Evolutionary conservation across 2,329 filamentous ascomycete genomes (phyloP).

Genomic region (Conoideocrella luteorostrata): DNA sequence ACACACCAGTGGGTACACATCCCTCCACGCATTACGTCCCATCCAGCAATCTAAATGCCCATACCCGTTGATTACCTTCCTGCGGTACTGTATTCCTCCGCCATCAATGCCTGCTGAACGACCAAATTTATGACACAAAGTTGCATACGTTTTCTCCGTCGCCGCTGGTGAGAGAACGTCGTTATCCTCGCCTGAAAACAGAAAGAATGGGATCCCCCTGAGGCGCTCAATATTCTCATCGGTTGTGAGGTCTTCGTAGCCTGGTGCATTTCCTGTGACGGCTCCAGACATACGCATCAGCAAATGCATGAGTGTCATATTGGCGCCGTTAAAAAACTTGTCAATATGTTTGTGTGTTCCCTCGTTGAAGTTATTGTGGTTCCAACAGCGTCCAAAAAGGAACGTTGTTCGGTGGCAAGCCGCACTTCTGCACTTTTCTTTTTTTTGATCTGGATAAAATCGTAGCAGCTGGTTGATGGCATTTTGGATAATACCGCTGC

Average conservation of each 20-base stretch:
- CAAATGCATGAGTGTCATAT: slow-evolving; percentile 50
- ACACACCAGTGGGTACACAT: slow-evolving; percentile 51
- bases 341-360: slow-evolving; percentile 57
- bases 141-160: slow-evolving; percentile 47
- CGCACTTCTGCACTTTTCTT: slow-evolving; percentile 55
- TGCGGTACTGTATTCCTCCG: slow-evolving; percentile 38
- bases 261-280: slow-evolving; percentile 46
- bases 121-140: slow-evolving; percentile 46
- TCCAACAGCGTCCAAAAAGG: slow-evolving; percentile 57
- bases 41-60: slow-evolving; percentile 59
- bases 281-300: slow-evolving; percentile 49
- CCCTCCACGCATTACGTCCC: slow-evolving; percentile 51
- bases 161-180: slow-evolving; percentile 47
- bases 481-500: slow-evolving; percentile 37
- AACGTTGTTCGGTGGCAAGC: slow-evolving; percentile 55
- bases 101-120: slow-evolving; percentile 18
- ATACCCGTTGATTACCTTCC: slow-evolving; percentile 49
- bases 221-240: slow-evolving; percentile 43
- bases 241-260: slow-evolving; percentile 41
- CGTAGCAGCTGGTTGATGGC: slow-evolving; percentile 49
- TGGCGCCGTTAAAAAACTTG: slow-evolving; percentile 56
- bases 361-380: slow-evolving; percentile 58
- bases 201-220: slow-evolving; percentile 45
- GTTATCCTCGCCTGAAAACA: slow-evolving; percentile 52
- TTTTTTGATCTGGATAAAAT: slow-evolving; percentile 46